Evolutionary conservation across 2,329 filamentous ascomycete species (phyloP).

Genomic region (Fusarium sp.): DNA sequence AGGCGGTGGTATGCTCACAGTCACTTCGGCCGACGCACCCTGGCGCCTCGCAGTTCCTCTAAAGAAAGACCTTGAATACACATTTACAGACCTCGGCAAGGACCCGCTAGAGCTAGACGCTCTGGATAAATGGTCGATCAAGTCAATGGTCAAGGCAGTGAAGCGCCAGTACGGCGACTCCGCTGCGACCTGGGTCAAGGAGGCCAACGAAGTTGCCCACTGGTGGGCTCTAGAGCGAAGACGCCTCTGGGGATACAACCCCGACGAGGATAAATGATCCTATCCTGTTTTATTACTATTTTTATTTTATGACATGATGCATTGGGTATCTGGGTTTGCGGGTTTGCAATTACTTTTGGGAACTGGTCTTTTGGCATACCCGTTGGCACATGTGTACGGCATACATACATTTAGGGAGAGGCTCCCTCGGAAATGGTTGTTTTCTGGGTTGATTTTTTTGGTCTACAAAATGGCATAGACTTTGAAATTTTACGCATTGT

Average conservation of each 20-base stretch:
- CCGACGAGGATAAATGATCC: constrained; percentile 14
- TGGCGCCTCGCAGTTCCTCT: constrained; percentile 46
- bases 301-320: constrained; percentile 30
- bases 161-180: constrained; percentile 31
- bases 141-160: constrained; percentile 35
- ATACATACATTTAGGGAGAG: constrained; percentile 27
- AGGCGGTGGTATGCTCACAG: constrained; percentile 45
- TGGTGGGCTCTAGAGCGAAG: constrained; percentile 36
- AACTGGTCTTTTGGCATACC: constrained; percentile 23
- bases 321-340: constrained; percentile 21
- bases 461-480: constrained; percentile 15
- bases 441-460: not conserved
- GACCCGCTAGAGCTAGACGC: constrained; percentile 44
- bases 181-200: constrained; percentile 43
- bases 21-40: constrained; percentile 46
- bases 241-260: constrained; percentile 35
- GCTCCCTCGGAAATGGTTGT: constrained; percentile 22
- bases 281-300: not conserved
- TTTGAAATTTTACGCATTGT: constrained; percentile 2
- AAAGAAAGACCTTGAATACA: constrained; percentile 45
- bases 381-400: constrained; percentile 18
- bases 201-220: constrained; percentile 33
- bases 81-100: constrained; percentile 43
- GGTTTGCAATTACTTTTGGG: constrained; percentile 5
- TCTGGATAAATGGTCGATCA: constrained; percentile 41